Base-by-base conservation (phyloP, 176 grass and related monocot genomes). In the Oryza nivara region DNA sequence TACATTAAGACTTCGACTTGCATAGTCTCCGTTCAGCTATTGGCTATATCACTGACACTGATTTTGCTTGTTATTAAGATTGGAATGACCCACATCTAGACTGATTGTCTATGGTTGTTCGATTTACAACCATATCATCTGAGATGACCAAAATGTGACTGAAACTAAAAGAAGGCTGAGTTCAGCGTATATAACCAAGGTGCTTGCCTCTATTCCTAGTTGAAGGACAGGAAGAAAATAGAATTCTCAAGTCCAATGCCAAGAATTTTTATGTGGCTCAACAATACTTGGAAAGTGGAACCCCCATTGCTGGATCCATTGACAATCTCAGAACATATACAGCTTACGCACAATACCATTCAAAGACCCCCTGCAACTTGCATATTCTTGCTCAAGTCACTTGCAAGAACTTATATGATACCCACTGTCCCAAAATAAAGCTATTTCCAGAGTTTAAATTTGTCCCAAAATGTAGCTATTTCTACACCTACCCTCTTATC, bases 1-100 rank as follows among this genome's bases (percentile, higher is more conserved):
- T 56, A 80, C 64, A 80, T 56, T 60, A 68, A 48, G 56, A 41
- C 17, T 61, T 26, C 34, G 17, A 74, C 30, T 83, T 73, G 58
- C 26, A 73, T 47, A 74, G 20, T 52, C 15, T 52, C 15, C 49
- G 16, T 68, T 80, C 78, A 9, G 38, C 9, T 51, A 70, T 54
- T 1, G n/a, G n/a, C n/a, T 23, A 63, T 63, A 63, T 61, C 20
- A 63, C 58, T 80, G 43, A 25, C 44, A 7, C 47, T 80, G 25
- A 16, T 69, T 40, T 23, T n/a, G 46, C 20, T 54, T 54, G 45
- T 52, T 19, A 20, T 51, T 34, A 3, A 32, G 46, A 8, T 44
- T 44, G 72, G 14, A 10, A 30, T 3, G 22, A 20, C 72, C 34
- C 22, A 9, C 36, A 49, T 74, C 13, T 41, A 6, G 10, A 20